Base-by-base conservation (phyloP, 176 grass and related monocot species). In the Raddia guianensis region DNA sequence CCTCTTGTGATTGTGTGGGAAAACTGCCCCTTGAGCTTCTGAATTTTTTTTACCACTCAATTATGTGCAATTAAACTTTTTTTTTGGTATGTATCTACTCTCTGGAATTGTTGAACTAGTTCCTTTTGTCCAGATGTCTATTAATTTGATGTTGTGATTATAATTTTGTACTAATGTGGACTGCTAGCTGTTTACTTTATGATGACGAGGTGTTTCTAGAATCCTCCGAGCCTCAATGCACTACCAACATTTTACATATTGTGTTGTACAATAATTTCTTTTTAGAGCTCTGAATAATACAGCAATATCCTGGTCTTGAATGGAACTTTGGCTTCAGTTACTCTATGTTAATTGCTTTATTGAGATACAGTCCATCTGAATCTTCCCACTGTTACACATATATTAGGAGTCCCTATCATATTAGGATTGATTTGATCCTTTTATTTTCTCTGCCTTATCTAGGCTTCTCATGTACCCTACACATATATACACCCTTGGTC, bases 1-100 rank as follows among this genome's bases (percentile, higher is more conserved):
- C 2, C 46, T 33, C 8, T 49, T 64, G 7, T 66, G 48, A 79
- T 79, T 79, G 20, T 46, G 72, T 85, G 55, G 37, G 66, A 85
- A 77, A 46, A 19, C 13, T 74, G 33, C 16, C 66, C 14, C 67
- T 12, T 33, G 35, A 15, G 43, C 15, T 8, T 10, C 46, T 32
- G 8, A 32, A 74, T 34, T 64, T 3, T 3, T 13, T 63, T 19
- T 33, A 46, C 45, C 49, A 51, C 74, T 77, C 14, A 68, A 68
- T 27, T 63, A 52, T 43, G 18, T 82, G 58, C 42, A 57, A 68
- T 33, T 80, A 47, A 68, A 80, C 52, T 19, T 6, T 44, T 69
- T 57, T 6, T 16, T 13, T 63, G 3, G 13, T 35, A 14, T 57
- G 60, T 70, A 40, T 35, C 2, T 33, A 70, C 9, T 12, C 66